Conservation (phyloP, 2,329 filamentous ascomycete genomes). For the Monilinia fructigena region DNA sequence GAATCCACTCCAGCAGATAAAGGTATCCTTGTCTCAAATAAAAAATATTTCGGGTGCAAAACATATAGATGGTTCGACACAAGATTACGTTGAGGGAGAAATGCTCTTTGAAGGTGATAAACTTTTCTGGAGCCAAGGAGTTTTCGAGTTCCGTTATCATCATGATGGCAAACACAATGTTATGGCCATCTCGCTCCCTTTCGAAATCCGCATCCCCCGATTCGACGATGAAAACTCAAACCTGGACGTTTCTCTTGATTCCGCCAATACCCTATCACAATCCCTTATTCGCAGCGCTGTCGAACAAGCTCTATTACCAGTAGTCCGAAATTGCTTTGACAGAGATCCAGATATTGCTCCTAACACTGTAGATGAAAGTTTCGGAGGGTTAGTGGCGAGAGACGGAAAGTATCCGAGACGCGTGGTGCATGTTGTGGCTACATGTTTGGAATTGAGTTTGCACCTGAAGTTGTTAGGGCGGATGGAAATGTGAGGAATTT, state of each 20-base stretch:
- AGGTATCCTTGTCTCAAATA: constrained; percentile 71
- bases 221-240: constrained; percentile 71
- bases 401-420: constrained; percentile 86
- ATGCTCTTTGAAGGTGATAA: constrained; percentile 89
- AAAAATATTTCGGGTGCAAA: constrained; percentile 51
- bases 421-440: constrained; percentile 90
- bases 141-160: constrained; percentile 97
- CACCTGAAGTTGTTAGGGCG: constrained; percentile 84
- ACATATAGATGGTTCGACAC: constrained; percentile 49
- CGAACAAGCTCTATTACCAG: constrained; percentile 73
- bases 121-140: constrained; percentile 94
- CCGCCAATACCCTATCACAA: constrained; percentile 54
- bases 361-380: constrained; percentile 72
- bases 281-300: constrained; percentile 66
- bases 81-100: constrained; percentile 70
- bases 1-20: constrained; percentile 73
- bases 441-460: constrained; percentile 97
- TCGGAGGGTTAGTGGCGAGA: constrained; percentile 80
- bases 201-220: constrained; percentile 80
- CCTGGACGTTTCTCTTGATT: neutral
- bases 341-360: constrained; percentile 89
- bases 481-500: constrained; percentile 89
- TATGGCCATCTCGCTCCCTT: constrained; percentile 90
- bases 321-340: constrained; percentile 91
- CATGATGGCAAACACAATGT: constrained; percentile 90